Conservation (phyloP, 805 yeast genomes). For the Grigorovia jiainica region DNA sequence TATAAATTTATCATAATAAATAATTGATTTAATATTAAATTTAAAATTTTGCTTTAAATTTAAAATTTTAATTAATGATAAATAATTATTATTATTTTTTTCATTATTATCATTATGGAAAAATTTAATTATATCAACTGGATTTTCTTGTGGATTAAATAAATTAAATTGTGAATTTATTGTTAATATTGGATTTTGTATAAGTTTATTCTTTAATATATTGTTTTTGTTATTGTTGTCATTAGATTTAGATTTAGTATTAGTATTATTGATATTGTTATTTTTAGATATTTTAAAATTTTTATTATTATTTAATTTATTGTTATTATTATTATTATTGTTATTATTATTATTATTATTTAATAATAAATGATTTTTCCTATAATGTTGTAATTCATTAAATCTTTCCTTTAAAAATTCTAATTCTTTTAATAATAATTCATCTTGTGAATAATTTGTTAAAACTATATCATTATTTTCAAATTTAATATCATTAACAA, state of each 20-base stretch:
- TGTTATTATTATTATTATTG: neutral
- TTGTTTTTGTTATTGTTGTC: neutral
- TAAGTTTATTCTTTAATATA: neutral
- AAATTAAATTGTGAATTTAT: neutral
- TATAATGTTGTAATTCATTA: constrained; percentile 6
- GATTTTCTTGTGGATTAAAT: neutral
- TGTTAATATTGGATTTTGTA: neutral
- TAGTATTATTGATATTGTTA: neutral
- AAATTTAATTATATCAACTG: neutral
- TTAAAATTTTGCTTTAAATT: constrained; percentile 12
- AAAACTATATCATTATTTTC: neutral
- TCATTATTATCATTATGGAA: neutral
- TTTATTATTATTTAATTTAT: too few species aligned
- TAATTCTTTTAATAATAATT: constrained; percentile 15
- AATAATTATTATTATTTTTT: neutral
- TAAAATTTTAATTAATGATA: constrained; percentile 11
- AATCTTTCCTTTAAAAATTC: constrained; percentile 11
- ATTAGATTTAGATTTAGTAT: too few species aligned
- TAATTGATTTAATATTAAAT: constrained; percentile 11
- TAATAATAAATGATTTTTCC: neutral
- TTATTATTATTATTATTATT: neutral
- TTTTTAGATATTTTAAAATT: too few species aligned
- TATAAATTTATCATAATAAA: constrained; percentile 13
- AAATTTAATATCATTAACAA: neutral
- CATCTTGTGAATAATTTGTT: constrained; percentile 12